Evolutionary conservation across 441 rosid species (phyloP), one percentile per base, ranked within the genome.

Genomic region (Bocquillonia castaneifolia): DNA sequence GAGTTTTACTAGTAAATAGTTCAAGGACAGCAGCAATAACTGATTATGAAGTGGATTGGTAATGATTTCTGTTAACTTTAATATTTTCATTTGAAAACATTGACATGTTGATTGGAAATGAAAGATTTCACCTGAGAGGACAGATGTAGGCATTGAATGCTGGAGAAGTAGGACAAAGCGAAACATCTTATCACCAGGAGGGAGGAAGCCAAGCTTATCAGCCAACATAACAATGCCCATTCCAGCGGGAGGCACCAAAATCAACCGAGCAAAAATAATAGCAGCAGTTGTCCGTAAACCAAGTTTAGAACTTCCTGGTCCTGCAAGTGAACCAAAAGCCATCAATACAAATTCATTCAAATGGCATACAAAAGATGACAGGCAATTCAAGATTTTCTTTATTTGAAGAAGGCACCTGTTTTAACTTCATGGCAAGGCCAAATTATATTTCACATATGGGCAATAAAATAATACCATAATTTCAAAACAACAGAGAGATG

Each of bases 91-190:
- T 36, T 17, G 32, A 52, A 64, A 1, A 53, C 17, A n/a, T 32
- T 0, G 20, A 39, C 17, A 51, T 9, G 12, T 18, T 10, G 18
- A 23, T 29, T 29, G 29, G 59, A 18, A 9, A 44, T 57, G 63
- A 17, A 55, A 6, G 45, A 54, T 26, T 29, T 72, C 79, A 88
- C 96, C 93, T 31, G 98, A 79, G 60, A 95, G 97, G 44, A 95
- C 84, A 31, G 99, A 95, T 74, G 98, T 90, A 28, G 98, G 99
- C 99, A 90, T 95, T 62, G 98, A 63, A 69, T 95, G 97, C 79
- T 95, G 98, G 67, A 95, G 88, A 40, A 95, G 93, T 22, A 92
- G 76, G 57, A 95, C 97, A 67, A 95, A 95, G 68, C 86, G 81
- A 78, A 95, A 92, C 96, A 95, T 95, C 83, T 86, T 88, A 81